Conservation (phyloP, 331 rosid species). For the Malus hybrid region DNA sequence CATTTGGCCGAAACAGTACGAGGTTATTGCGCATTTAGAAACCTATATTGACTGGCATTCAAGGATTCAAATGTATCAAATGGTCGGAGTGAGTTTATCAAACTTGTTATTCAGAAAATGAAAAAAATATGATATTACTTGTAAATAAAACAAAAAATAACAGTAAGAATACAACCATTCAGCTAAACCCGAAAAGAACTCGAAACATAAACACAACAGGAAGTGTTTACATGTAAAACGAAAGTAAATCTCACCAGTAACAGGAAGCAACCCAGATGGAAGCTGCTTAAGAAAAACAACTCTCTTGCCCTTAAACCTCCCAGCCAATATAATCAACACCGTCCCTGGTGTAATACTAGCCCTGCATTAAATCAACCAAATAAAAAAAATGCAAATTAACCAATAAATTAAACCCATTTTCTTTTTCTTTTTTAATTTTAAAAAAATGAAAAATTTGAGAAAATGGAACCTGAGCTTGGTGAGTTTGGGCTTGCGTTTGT, state of each 20-base stretch:
- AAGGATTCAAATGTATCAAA: background rate
- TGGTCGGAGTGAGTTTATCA: background rate
- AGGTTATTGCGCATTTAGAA: background rate
- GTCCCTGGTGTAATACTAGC: conserved; percentile 22
- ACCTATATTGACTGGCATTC: too few species aligned
- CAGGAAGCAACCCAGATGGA: conserved; percentile 25
- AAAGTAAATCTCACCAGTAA: conserved; percentile 11
- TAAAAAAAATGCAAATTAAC: background rate
- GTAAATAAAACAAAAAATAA: background rate
- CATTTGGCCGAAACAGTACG: background rate
- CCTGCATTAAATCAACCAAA: background rate
- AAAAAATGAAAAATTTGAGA: too few species aligned
- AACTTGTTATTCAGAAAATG: background rate
- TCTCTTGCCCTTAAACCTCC: conserved; percentile 31
- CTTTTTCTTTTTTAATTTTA: accelerated
- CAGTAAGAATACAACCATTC: background rate
- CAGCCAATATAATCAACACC: conserved; percentile 22
- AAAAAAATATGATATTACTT: background rate
- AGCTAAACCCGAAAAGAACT: background rate
- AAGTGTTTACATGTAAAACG: background rate
- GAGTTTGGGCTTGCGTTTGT: conserved; percentile 18
- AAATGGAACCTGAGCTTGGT: conserved; percentile 19
- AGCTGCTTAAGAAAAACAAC: conserved; percentile 30
- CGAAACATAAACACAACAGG: background rate
- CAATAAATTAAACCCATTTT: background rate